Base-by-base conservation (phyloP, 257 asterid species). In the Solanum okadae region DNA sequence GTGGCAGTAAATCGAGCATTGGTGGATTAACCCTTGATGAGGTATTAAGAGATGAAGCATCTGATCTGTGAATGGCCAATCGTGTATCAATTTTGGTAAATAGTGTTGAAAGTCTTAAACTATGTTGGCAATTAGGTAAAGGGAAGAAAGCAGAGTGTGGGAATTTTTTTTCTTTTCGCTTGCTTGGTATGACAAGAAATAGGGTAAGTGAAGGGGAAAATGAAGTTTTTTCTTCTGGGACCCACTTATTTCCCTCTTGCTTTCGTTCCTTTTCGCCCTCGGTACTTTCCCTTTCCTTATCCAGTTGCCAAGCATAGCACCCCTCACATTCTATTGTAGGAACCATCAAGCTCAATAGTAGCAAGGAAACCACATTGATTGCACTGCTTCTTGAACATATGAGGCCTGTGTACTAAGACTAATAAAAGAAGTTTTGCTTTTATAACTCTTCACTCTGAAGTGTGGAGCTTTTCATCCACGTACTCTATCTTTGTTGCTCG, bases 21-120 rank as follows among this genome's bases (percentile, higher is more conserved):
- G 99, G 98, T 88, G 99, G 99, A 88, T 92, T 97, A 88, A 97
- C 99, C 87, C 81, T 97, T 89, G 99, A 97, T 87, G 99, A 97
- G 99, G 99, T 97, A 93, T 89, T n/a, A 67, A 83, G 81, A 44
- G 86, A 49, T 49, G 71, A 82, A 82, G 27, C 71, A 82, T 82
- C 86, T 82, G 46, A 18, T 82, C 29, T 49, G 71, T 82, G 70
- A 38, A 49, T 82, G 70, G 12, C 12, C 33, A 29, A 82, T 82
- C 86, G 8, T 46, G 44, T 34, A 82, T 49, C 71, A 82, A 33
- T 31, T 82, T 31, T 44, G 38, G 85, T 27, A 14, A 16, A 25
- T 29, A 20, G 86, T 82, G 40, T 52, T 37, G 5, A 37, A 49
- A 82, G 29, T 81, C 27, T 79, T 79, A 29, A 82, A 65, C 44